Base-by-base conservation (phyloP, 306 rosid species). In the Vicia faba region DNA sequence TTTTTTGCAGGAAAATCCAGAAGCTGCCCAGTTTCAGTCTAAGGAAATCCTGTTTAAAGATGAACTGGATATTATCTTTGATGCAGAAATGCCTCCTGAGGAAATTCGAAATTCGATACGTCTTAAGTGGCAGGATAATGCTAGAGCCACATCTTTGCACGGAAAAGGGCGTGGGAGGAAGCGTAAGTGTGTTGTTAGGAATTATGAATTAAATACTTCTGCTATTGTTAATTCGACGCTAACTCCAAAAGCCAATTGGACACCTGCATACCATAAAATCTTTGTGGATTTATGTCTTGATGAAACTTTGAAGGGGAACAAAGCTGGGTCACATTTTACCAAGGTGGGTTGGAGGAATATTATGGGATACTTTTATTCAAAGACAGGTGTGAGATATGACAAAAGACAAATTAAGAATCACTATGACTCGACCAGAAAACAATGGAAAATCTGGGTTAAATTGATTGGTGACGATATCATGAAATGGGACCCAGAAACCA, bases 311-410 rank as follows among this genome's bases (percentile, higher is more conserved):
- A 82, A 75, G 62, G 91, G 91, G 67, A 81, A 83, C 61, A 81
- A 64, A 66, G 77, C 84, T 1, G 83, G 81, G 41, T 69, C 91
- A 7, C 87, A 77, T 76, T 83, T 88, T 71, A 83, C 73, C 29
- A 81, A 81, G 78, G 83, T 77, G 73, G 95, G 89, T 28, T 85
- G 88, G 95, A 75, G 50, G 64, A 85, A 83, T 36, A 61, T 88
- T 1, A 56, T 79, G n/a, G 77, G 64, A 64, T 80, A 78, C 40
- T 85, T 85, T 59, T 63, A 66, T 43, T 73, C 83, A 53, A 76
- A 67, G 78, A 75, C 82, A 25, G 89, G 95, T 81, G 35, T 70
- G 72, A 83, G 77, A 62, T 81, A 88, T 58, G 79, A 66, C 60
- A 81, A 70, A 69, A 81, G 11, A 14, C 88, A 85, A 73, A 12